phyloP scores from a whole-genome alignment of 2,329 filamentous ascomycete genomes.

The Cladosporium sp. region DNA sequence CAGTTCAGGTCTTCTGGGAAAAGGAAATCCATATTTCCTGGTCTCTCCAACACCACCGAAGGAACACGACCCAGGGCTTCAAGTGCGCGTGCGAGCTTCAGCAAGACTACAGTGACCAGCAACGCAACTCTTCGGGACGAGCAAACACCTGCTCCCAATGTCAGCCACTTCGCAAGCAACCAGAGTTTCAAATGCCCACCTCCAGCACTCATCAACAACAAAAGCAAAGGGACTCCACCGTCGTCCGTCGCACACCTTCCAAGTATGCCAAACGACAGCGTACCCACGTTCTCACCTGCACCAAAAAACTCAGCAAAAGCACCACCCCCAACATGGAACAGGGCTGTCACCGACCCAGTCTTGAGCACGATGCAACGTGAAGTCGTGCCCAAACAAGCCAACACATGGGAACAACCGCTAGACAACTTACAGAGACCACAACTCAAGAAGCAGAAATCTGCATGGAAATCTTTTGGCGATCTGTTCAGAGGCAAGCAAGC shows the following conservation, averaged over 20 bases:
- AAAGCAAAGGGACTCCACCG: background rate
- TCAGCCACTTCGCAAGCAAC: constrained; percentile 23
- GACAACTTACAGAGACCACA: constrained; percentile 1
- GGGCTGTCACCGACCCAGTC: constrained; percentile 21
- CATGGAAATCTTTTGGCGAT: constrained; percentile 26
- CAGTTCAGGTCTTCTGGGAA: background rate
- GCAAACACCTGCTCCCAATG: background rate
- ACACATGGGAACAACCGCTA: constrained; percentile 7
- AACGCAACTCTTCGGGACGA: background rate
- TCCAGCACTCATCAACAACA: constrained; percentile 1
- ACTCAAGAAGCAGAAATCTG: constrained; percentile 23
- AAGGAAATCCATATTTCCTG: constrained; percentile 9
- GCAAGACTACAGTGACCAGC: background rate
- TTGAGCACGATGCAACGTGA: constrained; percentile 10
- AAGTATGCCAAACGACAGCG: background rate
- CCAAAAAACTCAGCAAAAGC: background rate
- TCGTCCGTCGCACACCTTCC: constrained; percentile 1
- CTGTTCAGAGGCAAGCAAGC: constrained; percentile 23
- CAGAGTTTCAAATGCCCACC: constrained; percentile 26
- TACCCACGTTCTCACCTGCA: background rate
- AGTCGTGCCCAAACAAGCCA: background rate
- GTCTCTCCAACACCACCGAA: background rate
- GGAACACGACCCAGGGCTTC: background rate
- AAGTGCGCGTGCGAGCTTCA: background rate
- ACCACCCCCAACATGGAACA: constrained; percentile 18